Base-by-base conservation (phyloP, 176 grass and related monocot species). In the Aegilops umbellulata region DNA sequence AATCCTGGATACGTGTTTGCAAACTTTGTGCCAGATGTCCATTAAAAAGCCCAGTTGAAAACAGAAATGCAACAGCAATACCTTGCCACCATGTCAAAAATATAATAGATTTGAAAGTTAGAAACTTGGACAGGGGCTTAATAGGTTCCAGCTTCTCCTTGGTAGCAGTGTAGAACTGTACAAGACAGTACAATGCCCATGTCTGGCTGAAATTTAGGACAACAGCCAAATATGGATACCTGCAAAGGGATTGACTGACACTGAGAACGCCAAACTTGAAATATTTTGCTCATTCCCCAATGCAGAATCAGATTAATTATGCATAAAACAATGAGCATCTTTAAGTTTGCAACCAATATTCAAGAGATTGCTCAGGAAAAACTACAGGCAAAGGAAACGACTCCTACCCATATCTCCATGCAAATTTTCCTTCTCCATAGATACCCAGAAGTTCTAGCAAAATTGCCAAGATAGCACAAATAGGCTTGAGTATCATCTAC, bases 51-150 rank as follows among this genome's bases (percentile, higher is more conserved):
- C 97, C 92, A 73, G 92, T 94, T 74, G 97, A 99, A 61, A 96
- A 99, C 69, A 99, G 94, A 87, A 99, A 94, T 64, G 94, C 94
- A 90, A 99, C 89, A 86, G 91, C 90, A 86, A 99, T 57, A 88
- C 97, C 97, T 86, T 99, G 97, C 97, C 97, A 99, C 94, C 97
- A 99, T 74, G 97, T 99, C 79, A 99, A 92, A 88, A 99, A 99
- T 90, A 99, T 94, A 94, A 96, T 99, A 72, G 94, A 96, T 87
- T 99, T 99, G 92, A 99, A 99, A 20, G 91, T 93, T 67, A 99
- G 89, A 91, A 99, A 99, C 69, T 99, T 99, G 32, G 97, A 91
- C 81, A 99, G 84, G 41, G 97, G 97, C 81, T 94, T 90, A 70
- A 96, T 99, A 72, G 97, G 90, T 79, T 99, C 92, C 79, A 99